Evolutionary conservation across 306 rosid species (phyloP).

Genomic region (Cucurbita ficifolia): DNA sequence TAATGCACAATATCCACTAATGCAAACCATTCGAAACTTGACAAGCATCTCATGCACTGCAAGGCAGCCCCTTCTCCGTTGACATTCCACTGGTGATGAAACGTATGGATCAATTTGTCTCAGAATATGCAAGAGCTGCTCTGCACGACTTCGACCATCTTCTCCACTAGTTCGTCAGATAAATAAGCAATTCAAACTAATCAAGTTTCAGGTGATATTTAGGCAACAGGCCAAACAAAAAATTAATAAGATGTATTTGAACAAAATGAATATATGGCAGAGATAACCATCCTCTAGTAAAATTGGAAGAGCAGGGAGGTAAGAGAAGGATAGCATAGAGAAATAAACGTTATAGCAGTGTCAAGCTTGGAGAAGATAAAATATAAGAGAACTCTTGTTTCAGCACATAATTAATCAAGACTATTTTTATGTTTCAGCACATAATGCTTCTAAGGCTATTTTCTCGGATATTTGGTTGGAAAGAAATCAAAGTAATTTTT

Average conservation of each 20-base stretch:
- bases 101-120: constrained; percentile 88
- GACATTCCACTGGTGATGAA: constrained; percentile 72
- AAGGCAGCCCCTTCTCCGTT: constrained; percentile 84
- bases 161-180: constrained; percentile 58
- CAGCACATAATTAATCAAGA: no score
- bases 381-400: neutral
- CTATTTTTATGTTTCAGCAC: no score
- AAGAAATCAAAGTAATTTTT: neutral
- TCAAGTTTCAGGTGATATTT: neutral
- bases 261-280: neutral
- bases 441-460: neutral
- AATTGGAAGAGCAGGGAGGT: neutral
- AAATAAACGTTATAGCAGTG: neutral
- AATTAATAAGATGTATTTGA: neutral
- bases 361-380: neutral
- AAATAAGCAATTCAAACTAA: neutral
- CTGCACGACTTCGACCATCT: constrained; percentile 98
- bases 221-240: neutral
- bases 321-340: neutral
- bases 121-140: constrained; percentile 68
- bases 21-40: constrained; percentile 77
- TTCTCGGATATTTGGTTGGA: neutral
- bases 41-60: constrained; percentile 93
- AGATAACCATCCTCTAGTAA: neutral
- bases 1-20: constrained; percentile 64